These are phyloP conservation scores for Rhododendron ferrugineum DNA, from an alignment of 148 eudicot species.

Conservation along the genomic window DNA sequence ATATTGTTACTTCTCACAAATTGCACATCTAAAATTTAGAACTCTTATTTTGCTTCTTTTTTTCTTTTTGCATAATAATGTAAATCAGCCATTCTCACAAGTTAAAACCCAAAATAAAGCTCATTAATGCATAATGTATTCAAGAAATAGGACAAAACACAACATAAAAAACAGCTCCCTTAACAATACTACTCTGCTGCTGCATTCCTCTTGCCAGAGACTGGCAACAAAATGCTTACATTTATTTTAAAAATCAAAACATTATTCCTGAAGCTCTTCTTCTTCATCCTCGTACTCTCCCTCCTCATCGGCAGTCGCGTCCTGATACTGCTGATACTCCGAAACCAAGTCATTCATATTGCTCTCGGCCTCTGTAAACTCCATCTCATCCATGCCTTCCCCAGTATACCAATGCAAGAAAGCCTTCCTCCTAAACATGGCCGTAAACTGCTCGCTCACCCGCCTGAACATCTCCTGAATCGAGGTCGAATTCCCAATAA, in stretches of 20 bases:
- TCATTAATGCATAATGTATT: not conserved
- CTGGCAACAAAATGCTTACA: conserved; percentile 5
- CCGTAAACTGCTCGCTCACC: not conserved
- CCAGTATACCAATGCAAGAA: conserved; percentile 2
- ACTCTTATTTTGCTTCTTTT: too few species aligned
- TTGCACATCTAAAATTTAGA: too few species aligned
- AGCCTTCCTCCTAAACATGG: conserved; percentile 3
- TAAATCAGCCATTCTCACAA: not conserved
- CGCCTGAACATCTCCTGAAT: not conserved
- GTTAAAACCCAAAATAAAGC: too few species aligned
- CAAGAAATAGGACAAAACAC: not conserved
- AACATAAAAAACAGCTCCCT: not conserved
- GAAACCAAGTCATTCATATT: conserved; percentile 31
- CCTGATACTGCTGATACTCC: conserved; percentile 34
- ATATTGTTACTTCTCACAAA: too few species aligned
- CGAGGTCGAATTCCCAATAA: conserved; percentile 24
- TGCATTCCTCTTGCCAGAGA: conserved; percentile 14
- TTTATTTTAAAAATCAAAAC: not conserved
- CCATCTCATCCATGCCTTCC: conserved; percentile 5
- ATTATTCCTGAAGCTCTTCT: conserved; percentile 11
- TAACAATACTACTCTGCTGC: not conserved
- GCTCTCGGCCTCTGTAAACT: not conserved
- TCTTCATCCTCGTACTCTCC: conserved; percentile 28
- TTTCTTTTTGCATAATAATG: too few species aligned
- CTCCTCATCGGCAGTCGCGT: conserved; percentile 31